Conservation (phyloP, 1,284 basidiomycete species). For the Sphaerobolus stellatus region DNA sequence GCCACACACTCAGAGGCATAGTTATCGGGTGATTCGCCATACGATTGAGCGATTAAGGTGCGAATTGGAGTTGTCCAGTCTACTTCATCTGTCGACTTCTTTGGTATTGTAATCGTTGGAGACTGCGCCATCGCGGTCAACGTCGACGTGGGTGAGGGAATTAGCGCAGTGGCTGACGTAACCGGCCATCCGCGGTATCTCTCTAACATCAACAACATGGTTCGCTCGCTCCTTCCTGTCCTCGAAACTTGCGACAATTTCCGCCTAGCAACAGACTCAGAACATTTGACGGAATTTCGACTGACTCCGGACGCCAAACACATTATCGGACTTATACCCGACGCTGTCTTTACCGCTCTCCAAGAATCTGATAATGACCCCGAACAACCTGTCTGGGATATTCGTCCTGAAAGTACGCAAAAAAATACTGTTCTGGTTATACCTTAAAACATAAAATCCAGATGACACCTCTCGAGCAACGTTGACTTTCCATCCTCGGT, state of each 20-base stretch:
- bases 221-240: conserved; percentile 51
- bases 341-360: conserved; percentile 54
- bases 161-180: conserved; percentile 4
- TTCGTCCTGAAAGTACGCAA: conserved; percentile 19
- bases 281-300: conserved; percentile 50
- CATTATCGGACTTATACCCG: conserved; percentile 63
- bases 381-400: conserved; percentile 40
- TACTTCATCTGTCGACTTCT: conserved; percentile 78
- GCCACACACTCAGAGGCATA: conserved; percentile 83
- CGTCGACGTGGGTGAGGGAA: background rate
- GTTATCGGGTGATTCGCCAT: conserved; percentile 88
- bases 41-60: conserved; percentile 85
- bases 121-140: conserved; percentile 59
- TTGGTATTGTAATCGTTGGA: conserved; percentile 80
- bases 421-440: background rate
- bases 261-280: conserved; percentile 32
- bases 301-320: conserved; percentile 51
- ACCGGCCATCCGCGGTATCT: background rate
- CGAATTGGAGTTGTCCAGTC: conserved; percentile 92
- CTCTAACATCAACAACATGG: background rate
- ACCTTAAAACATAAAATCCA: background rate
- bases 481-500: conserved; percentile 51
- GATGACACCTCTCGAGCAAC: conserved; percentile 21
- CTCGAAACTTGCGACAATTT: conserved; percentile 67
- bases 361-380: conserved; percentile 44